phyloP scores from a whole-genome alignment of 495 filamentous ascomycete species.

The Staphylotrichum tortipilum region DNA sequence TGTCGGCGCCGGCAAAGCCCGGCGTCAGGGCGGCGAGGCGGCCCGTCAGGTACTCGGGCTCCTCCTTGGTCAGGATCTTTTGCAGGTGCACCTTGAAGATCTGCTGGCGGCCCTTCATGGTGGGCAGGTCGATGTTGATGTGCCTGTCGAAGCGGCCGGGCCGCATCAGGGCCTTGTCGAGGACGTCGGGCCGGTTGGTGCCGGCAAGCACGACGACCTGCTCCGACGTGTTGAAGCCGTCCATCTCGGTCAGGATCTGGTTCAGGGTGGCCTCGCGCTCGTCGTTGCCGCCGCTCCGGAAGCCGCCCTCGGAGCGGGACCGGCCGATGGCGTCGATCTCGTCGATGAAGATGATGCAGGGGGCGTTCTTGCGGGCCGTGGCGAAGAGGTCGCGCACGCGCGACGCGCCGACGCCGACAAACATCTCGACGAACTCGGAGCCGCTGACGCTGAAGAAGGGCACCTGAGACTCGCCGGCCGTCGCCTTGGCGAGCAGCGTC shows the following conservation, averaged over 20 bases:
- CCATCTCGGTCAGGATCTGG: constrained; percentile 98
- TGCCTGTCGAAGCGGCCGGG: constrained; percentile 95
- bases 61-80: constrained; percentile 86
- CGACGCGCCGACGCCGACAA: constrained; percentile 94
- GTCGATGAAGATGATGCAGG: constrained; percentile 99
- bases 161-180: constrained; percentile 92
- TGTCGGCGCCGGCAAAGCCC: constrained; percentile 94
- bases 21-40: constrained; percentile 86
- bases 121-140: constrained; percentile 85
- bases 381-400: constrained; percentile 92
- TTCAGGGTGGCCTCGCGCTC: constrained; percentile 95
- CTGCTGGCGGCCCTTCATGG: constrained; percentile 92
- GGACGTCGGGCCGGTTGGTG: constrained; percentile 88
- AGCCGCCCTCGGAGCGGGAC: constrained; percentile 61
- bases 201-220: constrained; percentile 97
- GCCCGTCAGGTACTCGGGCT: constrained; percentile 78
- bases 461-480: constrained; percentile 92
- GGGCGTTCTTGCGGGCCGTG: constrained; percentile 88
- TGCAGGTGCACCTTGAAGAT: constrained; percentile 89
- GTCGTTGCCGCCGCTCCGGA: constrained; percentile 82
- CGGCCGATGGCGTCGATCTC: constrained; percentile 98
- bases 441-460: constrained; percentile 98
- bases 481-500: constrained; percentile 93
- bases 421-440: constrained; percentile 99
- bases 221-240: constrained; percentile 95